Evolutionary conservation across 306 rosid species (phyloP).

Genomic region (Cicer yamashitae): DNA sequence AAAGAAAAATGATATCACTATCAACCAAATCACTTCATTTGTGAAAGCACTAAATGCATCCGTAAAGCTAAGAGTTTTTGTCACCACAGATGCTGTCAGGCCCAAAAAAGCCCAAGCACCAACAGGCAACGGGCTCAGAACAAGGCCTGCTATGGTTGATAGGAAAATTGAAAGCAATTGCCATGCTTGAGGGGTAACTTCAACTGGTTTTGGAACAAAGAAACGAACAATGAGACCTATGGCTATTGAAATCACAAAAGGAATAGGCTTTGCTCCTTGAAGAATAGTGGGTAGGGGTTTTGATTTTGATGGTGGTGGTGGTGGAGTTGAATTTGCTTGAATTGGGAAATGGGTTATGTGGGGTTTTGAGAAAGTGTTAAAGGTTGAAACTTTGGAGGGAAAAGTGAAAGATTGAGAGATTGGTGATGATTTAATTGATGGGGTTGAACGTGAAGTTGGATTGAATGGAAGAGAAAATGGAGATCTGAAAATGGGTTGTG

Average conservation of each 20-base stretch:
- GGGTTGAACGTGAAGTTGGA: slow-evolving; percentile 37
- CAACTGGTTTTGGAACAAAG: slow-evolving; percentile 72
- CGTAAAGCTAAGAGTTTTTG: slow-evolving; percentile 68
- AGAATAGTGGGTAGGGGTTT: slow-evolving; percentile 10
- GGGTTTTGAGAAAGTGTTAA: slow-evolving; percentile 44
- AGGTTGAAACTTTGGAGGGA: slow-evolving; percentile 47
- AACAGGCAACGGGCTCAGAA: slow-evolving; percentile 84
- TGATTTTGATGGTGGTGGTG: background rate
- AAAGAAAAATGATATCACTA: slow-evolving; percentile 92
- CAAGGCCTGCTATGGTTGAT: slow-evolving; percentile 89
- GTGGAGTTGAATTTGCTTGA: slow-evolving; percentile 51
- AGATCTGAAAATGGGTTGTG: slow-evolving; percentile 46
- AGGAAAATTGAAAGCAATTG: slow-evolving; percentile 84
- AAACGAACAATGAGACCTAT: slow-evolving; percentile 72
- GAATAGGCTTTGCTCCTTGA: slow-evolving; percentile 71
- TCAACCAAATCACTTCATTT: slow-evolving; percentile 90
- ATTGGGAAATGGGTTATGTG: slow-evolving; percentile 37
- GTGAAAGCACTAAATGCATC: slow-evolving; percentile 90
- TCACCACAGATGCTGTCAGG: slow-evolving; percentile 64
- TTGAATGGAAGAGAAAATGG: slow-evolving; percentile 41
- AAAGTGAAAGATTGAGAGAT: slow-evolving; percentile 36
- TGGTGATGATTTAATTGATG: slow-evolving; percentile 52
- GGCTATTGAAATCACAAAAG: slow-evolving; percentile 61
- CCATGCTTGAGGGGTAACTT: slow-evolving; percentile 82
- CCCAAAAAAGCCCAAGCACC: slow-evolving; percentile 98